Conservation (phyloP, 768 basidiomycete species). For the Agrocybe pediades region DNA sequence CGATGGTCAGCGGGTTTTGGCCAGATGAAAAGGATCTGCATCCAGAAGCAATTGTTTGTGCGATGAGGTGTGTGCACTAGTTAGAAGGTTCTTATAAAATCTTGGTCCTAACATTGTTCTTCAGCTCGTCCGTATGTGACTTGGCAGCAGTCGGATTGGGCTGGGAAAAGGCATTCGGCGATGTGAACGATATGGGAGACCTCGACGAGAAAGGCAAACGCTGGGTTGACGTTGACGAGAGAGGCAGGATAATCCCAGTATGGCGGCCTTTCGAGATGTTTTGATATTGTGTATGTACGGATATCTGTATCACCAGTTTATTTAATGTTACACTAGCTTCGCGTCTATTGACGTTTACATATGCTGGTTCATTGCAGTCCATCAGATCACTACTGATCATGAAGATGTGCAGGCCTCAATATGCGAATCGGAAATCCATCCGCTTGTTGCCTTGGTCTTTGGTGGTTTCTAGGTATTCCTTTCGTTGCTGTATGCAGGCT, state of each 20-base stretch:
- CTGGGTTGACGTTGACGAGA: slow-evolving; percentile 71
- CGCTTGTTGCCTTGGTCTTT: slow-evolving; percentile 60
- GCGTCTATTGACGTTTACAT: not conserved
- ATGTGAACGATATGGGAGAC: slow-evolving; percentile 45
- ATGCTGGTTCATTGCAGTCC: not conserved
- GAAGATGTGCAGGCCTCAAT: slow-evolving; percentile 38
- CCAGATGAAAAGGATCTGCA: slow-evolving; percentile 33
- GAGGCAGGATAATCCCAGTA: slow-evolving; percentile 52
- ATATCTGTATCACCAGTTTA: not conserved
- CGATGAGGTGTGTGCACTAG: slow-evolving; percentile 47
- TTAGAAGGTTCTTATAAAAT: not conserved
- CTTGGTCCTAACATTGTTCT: slow-evolving; percentile 7
- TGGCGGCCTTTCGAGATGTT: slow-evolving; percentile 65
- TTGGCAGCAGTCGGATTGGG: slow-evolving; percentile 62
- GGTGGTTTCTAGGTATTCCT: slow-evolving; percentile 61
- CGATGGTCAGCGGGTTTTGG: slow-evolving; percentile 68
- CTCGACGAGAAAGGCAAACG: slow-evolving; percentile 46
- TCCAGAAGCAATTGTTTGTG: slow-evolving; percentile 59
- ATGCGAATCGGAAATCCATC: slow-evolving; percentile 65
- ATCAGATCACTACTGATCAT: not conserved
- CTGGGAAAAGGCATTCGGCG: slow-evolving; percentile 65
- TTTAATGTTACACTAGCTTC: not conserved
- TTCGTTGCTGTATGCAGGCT: slow-evolving; percentile 42
- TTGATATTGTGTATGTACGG: slow-evolving; percentile 16
- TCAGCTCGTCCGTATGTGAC: slow-evolving; percentile 63